phyloP scores from a whole-genome alignment of 306 rosid species.

The Medicago ruthenica region DNA sequence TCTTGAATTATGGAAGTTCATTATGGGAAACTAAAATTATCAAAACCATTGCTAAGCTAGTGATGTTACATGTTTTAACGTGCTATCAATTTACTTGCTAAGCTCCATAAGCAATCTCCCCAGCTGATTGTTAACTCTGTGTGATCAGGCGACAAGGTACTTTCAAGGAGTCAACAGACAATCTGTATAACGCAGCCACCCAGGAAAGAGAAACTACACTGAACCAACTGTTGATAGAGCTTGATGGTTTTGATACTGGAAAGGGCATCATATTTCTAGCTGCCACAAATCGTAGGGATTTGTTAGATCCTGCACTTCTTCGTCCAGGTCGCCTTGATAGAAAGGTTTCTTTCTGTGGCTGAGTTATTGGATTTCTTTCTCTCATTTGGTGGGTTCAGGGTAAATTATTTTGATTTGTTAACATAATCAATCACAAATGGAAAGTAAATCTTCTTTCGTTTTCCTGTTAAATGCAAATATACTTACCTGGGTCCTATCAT shows the following conservation, averaged over 20 bases:
- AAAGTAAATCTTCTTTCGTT: constrained; percentile 32
- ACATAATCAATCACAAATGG: constrained; percentile 23
- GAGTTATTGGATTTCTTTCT: constrained; percentile 36
- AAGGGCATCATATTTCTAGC: constrained; percentile 97
- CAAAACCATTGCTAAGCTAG: constrained; percentile 36
- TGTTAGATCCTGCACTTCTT: constrained; percentile 98
- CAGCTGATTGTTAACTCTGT: constrained; percentile 43
- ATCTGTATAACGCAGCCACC: constrained; percentile 89
- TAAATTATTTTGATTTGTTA: constrained; percentile 23
- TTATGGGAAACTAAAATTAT: constrained; percentile 9
- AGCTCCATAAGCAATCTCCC: constrained; percentile 31
- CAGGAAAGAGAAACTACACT: constrained; percentile 99
- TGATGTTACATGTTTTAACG: constrained; percentile 38
- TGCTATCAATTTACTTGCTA: constrained; percentile 39
- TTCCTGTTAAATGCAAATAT: constrained; percentile 33
- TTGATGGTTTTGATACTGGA: constrained; percentile 99
- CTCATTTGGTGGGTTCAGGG: constrained; percentile 33
- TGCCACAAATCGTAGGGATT: constrained; percentile 97
- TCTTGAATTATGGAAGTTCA: constrained; percentile 31
- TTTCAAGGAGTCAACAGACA: constrained; percentile 80
- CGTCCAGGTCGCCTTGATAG: constrained; percentile 99
- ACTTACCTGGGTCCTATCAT: constrained; percentile 18
- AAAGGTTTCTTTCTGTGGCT: constrained; percentile 71
- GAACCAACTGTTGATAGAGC: constrained; percentile 95
- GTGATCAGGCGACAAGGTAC: constrained; percentile 93